Percentiles rank a stretch among this genome's conserved stretches.
These are phyloP conservation scores for Diophrys sp. DNA, from an alignment of 73 alveolate species.

Conservation along the genomic window DNA sequence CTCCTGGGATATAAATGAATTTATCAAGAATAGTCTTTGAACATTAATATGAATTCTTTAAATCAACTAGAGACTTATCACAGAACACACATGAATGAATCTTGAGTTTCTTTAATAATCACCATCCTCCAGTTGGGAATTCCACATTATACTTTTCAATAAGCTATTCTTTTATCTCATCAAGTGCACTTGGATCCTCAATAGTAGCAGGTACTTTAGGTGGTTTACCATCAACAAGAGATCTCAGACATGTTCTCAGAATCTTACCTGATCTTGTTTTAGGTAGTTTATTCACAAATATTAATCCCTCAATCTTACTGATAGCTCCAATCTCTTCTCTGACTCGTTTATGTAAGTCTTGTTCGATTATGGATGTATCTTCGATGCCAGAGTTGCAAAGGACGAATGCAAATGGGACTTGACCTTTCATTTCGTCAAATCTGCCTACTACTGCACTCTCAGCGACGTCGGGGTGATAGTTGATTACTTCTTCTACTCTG, in stretches of 20 bases:
- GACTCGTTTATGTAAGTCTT: conserved; percentile 24
- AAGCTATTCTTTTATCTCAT: not conserved
- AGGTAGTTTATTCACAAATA: conserved; percentile 91
- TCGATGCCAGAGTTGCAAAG: not conserved
- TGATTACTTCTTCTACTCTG: conserved; percentile 73
- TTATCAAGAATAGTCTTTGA: not conserved
- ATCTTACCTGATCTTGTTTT: conserved; percentile 98
- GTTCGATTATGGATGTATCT: not conserved
- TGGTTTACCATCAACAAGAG: conserved; percentile 67
- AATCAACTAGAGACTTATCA: not conserved
- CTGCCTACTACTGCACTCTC: conserved; percentile 88
- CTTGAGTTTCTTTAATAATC: too few relatives aligned
- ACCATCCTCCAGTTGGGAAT: not conserved
- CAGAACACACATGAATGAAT: not conserved
- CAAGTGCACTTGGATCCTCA: conserved; percentile 15
- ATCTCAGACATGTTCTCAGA: conserved; percentile 74
- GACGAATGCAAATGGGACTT: conserved; percentile 62
- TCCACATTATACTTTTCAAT: not conserved
- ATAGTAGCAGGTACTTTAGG: conserved; percentile 67
- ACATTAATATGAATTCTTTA: not conserved
- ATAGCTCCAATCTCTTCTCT: conserved; percentile 45
- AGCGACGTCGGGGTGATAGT: conserved; percentile 59
- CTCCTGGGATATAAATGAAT: not conserved
- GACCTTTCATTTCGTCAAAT: conserved; percentile 78
- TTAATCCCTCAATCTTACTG: conserved; percentile 29